Evolutionary conservation across 2,329 filamentous ascomycete genomes (phyloP).

Genomic region (Beauveria caledonica): DNA sequence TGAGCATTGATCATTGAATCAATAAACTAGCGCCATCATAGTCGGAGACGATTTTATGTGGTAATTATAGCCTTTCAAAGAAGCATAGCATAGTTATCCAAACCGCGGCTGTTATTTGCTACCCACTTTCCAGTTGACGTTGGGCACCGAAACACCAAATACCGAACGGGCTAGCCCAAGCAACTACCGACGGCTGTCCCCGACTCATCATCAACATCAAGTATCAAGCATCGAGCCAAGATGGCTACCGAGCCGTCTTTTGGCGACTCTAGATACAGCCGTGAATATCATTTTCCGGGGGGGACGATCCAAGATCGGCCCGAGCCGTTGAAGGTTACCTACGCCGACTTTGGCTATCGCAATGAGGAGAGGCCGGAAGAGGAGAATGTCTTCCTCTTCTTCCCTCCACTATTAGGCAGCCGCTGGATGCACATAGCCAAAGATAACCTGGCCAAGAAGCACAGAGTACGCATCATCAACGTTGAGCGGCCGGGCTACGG

Average conservation of each 20-base stretch:
- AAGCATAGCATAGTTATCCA: too few species aligned
- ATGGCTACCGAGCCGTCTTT: slow-evolving; percentile 11
- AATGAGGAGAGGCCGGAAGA: slow-evolving; percentile 18
- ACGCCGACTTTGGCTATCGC: slow-evolving; percentile 26
- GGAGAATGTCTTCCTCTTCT: slow-evolving; percentile 23
- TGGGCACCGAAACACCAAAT: neutral
- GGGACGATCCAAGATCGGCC: slow-evolving; percentile 12
- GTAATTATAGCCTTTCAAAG: too few species aligned
- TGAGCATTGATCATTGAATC: too few species aligned
- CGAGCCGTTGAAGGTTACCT: slow-evolving; percentile 14
- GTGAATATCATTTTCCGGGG: slow-evolving; percentile 16
- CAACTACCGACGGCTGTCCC: neutral
- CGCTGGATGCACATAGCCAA: slow-evolving; percentile 25
- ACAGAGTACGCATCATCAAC: slow-evolving; percentile 25
- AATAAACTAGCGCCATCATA: too few species aligned
- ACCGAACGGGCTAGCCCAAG: neutral
- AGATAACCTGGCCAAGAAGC: slow-evolving; percentile 23
- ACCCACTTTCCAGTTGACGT: neutral
- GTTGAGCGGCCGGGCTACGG: slow-evolving; percentile 29
- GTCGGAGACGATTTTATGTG: too few species aligned
- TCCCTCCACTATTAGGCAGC: slow-evolving; percentile 20
- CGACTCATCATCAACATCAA: neutral
- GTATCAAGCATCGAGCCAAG: neutral
- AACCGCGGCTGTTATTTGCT: neutral
- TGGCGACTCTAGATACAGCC: slow-evolving; percentile 18